Evolutionary conservation across 495 filamentous ascomycete genomes (phyloP), one percentile per base, ranked within the genome.

Genomic region (Thozetella sp.): DNA sequence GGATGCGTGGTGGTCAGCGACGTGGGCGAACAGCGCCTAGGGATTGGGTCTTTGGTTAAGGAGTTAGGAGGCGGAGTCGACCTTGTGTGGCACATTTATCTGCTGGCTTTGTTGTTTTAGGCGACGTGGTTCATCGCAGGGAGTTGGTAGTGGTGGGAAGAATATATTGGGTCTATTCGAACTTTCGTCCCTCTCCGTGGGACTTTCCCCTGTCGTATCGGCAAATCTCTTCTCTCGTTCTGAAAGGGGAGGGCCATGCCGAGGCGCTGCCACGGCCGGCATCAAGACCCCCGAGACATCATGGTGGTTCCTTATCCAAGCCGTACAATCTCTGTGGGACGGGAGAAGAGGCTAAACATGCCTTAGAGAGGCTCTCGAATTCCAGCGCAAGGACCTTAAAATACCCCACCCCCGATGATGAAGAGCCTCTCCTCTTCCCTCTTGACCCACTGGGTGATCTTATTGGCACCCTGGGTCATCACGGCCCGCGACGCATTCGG

Each of bases 371-470:
- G n/a, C n/a, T n/a, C n/a, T 48, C 12, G 43, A 13, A 15, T 37
- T 37, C 6, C 9, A 9, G 9, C 17, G 30, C 9, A 48, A 15
- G n/a, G 11, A 10, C 4, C 43, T 66, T 53, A 81, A 61, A 82
- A 82, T 27, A 95, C 93, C 17, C 93, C 93, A 4, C 93, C 93
- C 2, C 93, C 93, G 67, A 97, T 93, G 52, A 99, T 96, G 70
- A 98, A 99, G 9, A 98, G 68, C 59, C 95, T 80, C 67, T 97
- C 92, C 73, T 98, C 95, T 70, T 98, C 94, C 56, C 87, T 80
- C 60, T 90, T 87, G 2, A 93, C 88, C 94, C 94, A 99, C 66
- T 91, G 88, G 9, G 93, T 86, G 37, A 98, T 83, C 69, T 89
- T 87, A 61, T 91, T 95, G 13, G 93, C 96, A 20, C 89, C 90